Percentiles rank a stretch among this genome's conserved stretches.
Evolutionary conservation across 2,329 filamentous ascomycete species (phyloP).

Genomic region (Teratosphaeria epicoccoides): DNA sequence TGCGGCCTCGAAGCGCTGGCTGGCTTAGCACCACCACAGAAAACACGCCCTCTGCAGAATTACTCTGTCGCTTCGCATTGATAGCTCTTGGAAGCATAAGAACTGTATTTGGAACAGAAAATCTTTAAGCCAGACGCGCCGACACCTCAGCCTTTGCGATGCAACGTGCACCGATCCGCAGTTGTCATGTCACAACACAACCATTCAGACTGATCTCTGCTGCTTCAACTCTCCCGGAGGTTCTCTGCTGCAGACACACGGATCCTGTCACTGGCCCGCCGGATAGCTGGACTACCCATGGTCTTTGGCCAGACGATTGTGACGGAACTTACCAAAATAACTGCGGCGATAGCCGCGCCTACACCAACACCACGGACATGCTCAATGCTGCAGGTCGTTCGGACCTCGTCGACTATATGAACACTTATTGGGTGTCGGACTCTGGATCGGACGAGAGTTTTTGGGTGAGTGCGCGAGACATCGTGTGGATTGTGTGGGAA

Average conservation of each 20-base stretch:
- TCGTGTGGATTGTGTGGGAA: background rate
- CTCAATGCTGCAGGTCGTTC: slow-evolving; percentile 44
- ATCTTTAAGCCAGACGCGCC: slow-evolving; percentile 5
- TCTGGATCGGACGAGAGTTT: slow-evolving; percentile 52
- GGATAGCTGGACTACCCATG: slow-evolving; percentile 66
- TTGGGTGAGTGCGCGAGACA: slow-evolving; percentile 34
- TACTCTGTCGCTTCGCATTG: slow-evolving; percentile 16
- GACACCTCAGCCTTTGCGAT: slow-evolving; percentile 9
- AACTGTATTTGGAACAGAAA: slow-evolving; percentile 15
- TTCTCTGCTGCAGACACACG: slow-evolving; percentile 59
- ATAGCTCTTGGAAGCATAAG: slow-evolving; percentile 20
- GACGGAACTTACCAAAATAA: slow-evolving; percentile 58
- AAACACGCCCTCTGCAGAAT: slow-evolving; percentile 18
- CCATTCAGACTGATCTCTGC: slow-evolving; percentile 51
- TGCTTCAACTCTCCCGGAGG: slow-evolving; percentile 66
- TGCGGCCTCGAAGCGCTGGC: background rate
- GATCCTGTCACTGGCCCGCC: slow-evolving; percentile 52
- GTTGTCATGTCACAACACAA: slow-evolving; percentile 55
- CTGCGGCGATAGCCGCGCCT: slow-evolving; percentile 52
- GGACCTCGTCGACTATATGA: slow-evolving; percentile 55
- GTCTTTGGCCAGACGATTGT: slow-evolving; percentile 48
- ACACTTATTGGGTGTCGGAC: slow-evolving; percentile 58
- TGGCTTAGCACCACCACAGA: background rate
- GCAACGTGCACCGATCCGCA: slow-evolving; percentile 30
- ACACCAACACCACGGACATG: slow-evolving; percentile 56